phyloP scores from a whole-genome alignment of 1,284 basidiomycete genomes.

The Apiotrichum akiyoshidainum region DNA sequence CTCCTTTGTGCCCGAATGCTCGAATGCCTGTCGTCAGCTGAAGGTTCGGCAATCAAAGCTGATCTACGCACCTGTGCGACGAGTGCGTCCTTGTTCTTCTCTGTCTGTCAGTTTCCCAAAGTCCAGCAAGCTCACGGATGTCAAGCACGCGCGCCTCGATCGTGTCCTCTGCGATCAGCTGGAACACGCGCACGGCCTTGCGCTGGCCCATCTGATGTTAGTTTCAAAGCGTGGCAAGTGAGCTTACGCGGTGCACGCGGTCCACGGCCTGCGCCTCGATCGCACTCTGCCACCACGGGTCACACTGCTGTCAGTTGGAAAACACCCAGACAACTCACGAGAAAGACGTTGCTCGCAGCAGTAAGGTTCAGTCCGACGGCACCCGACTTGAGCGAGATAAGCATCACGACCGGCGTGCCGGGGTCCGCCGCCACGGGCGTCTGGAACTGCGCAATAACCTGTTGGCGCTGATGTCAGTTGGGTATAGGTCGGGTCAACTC shows the following conservation, averaged over 20 bases:
- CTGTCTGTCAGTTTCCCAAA: conserved; percentile 20
- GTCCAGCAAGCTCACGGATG: conserved; percentile 61
- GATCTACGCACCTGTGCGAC: conserved; percentile 31
- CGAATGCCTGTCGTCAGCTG: conserved; percentile 35
- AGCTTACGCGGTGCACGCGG: conserved; percentile 61
- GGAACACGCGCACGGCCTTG: conserved; percentile 77
- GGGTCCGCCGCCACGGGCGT: conserved; percentile 54
- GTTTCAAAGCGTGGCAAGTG: conserved; percentile 46
- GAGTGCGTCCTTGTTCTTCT: conserved; percentile 44
- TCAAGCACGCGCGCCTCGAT: conserved; percentile 81
- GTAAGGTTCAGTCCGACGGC: conserved; percentile 84
- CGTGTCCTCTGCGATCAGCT: conserved; percentile 80
- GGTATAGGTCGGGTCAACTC: background rate
- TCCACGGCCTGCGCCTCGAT: conserved; percentile 88
- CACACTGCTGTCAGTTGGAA: conserved; percentile 50
- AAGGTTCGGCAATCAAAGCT: background rate
- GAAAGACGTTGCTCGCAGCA: conserved; percentile 81
- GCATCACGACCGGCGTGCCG: conserved; percentile 69
- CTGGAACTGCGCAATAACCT: conserved; percentile 70
- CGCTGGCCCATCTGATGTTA: conserved; percentile 64
- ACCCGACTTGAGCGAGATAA: conserved; percentile 73
- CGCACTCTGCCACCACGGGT: conserved; percentile 72
- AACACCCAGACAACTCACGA: conserved; percentile 57
- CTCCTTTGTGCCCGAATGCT: conserved; percentile 37
- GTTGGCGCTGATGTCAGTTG: conserved; percentile 56